These are phyloP conservation scores for Leishmania mexicana DNA, from an alignment of 208 protist genomes.

Conservation along the genomic window DNA sequence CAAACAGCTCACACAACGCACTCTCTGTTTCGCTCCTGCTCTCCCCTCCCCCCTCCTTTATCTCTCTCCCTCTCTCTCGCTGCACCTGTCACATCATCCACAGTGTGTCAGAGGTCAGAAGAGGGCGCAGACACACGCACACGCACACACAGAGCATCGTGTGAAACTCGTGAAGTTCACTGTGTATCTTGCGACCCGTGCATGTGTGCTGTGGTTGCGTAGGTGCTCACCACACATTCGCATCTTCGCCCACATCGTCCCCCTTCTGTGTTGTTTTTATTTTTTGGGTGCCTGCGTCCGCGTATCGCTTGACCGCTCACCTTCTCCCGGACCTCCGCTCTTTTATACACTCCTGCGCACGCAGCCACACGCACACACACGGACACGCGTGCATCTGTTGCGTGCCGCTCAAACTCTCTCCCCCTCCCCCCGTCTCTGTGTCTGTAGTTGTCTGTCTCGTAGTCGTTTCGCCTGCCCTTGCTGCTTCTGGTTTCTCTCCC, in stretches of 20 bases:
- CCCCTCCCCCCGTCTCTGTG: not conserved
- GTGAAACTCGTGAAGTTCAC: not conserved
- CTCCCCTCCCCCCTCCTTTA: not conserved
- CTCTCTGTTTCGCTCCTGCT: not conserved
- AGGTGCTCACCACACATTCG: not conserved
- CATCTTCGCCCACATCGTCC: not conserved
- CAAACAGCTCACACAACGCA: not conserved
- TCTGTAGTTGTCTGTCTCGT: not conserved
- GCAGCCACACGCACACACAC: not conserved
- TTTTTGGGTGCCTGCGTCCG: not conserved
- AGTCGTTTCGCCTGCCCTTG: not conserved
- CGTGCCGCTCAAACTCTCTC: not conserved
- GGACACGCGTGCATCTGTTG: not conserved
- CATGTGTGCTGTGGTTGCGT: not conserved
- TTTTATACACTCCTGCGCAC: not conserved
- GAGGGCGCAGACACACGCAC: not conserved
- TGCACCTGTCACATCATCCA: not conserved
- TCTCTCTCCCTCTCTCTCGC: not conserved
- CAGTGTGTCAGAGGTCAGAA: conserved; percentile 1
- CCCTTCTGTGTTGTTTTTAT: too few species aligned
- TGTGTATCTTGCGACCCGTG: not conserved
- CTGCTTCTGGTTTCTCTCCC: not conserved
- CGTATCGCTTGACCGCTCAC: not conserved
- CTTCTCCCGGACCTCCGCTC: not conserved
- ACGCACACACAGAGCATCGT: not conserved